Percentiles rank a stretch among this genome's conserved stretches.
Conservation (phyloP, 306 rosid species). For the Neltuma alba region DNA sequence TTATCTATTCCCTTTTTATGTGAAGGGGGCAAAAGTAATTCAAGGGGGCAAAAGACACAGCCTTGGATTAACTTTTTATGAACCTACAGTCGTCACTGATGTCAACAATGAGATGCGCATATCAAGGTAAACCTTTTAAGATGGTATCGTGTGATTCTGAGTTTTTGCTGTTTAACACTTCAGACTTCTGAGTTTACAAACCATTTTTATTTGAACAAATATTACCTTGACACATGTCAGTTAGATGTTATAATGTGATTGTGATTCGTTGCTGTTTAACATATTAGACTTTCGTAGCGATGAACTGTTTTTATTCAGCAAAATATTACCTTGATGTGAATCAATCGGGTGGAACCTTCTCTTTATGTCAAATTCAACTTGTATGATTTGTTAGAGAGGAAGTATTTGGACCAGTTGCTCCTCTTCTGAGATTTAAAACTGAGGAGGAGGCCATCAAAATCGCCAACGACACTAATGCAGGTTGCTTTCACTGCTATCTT, state of each 20-base stretch:
- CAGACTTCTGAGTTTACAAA: background rate
- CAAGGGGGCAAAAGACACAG: conserved; percentile 91
- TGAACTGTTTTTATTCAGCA: background rate
- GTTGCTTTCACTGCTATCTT: conserved; percentile 46
- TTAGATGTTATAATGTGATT: conserved; percentile 51
- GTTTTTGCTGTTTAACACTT: conserved; percentile 6
- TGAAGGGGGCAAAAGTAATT: conserved; percentile 90
- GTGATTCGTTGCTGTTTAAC: background rate
- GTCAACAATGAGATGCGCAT: conserved; percentile 78
- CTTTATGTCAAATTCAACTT: conserved; percentile 11
- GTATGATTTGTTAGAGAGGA: conserved; percentile 70
- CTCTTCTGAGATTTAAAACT: conserved; percentile 81
- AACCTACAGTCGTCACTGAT: conserved; percentile 79
- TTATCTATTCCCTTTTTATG: conserved; percentile 31
- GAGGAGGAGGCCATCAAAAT: conserved; percentile 87
- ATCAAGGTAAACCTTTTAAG: conserved; percentile 60
- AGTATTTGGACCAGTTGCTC: conserved; percentile 96
- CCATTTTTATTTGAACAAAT: background rate
- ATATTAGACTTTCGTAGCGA: background rate
- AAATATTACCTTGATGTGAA: conserved; percentile 10
- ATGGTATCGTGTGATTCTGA: conserved; percentile 12
- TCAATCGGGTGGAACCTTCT: background rate
- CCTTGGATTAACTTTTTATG: conserved; percentile 87
- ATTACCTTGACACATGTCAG: conserved; percentile 22
- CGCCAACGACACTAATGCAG: conserved; percentile 90